Percentiles rank a stretch among this genome's conserved stretches.
Evolutionary conservation across 176 grass and related monocot species (phyloP).

Genomic region (Oryza nivara): DNA sequence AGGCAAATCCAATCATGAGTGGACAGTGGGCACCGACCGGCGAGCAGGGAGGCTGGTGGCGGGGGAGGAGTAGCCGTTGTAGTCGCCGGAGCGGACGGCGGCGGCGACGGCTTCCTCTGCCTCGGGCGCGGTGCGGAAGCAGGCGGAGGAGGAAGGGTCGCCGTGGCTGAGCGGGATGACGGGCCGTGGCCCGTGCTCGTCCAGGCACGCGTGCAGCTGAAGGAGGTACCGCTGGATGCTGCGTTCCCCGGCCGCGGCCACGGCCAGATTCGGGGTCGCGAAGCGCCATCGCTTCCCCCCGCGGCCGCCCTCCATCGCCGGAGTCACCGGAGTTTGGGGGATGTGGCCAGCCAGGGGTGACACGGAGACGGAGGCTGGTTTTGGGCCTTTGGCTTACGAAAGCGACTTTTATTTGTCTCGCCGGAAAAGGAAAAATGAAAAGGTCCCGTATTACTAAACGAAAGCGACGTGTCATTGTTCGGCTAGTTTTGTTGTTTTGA

Average conservation of each 20-base stretch:
- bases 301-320: neutral
- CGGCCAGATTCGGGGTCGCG: conserved; percentile 32
- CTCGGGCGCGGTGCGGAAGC: conserved; percentile 48
- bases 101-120: conserved; percentile 53
- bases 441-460: no score
- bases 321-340: neutral
- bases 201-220: conserved; percentile 44
- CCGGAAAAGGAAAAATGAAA: no score
- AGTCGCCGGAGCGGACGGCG: conserved; percentile 46
- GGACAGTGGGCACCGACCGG: conserved; percentile 27
- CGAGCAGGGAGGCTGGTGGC: conserved; percentile 27
- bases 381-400: no score
- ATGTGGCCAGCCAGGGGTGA: no score
- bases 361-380: no score
- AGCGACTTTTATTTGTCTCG: no score
- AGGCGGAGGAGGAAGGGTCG: conserved; percentile 53
- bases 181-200: conserved; percentile 50
- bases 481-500: no score
- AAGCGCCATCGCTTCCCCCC: conserved; percentile 43
- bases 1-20: neutral
- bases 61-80: conserved; percentile 44
- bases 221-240: conserved; percentile 32
- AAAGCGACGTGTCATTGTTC: no score
- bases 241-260: conserved; percentile 34
- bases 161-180: conserved; percentile 46